phyloP scores from a whole-genome alignment of 2,329 filamentous ascomycete species.

The Scytalidium lignicola region DNA sequence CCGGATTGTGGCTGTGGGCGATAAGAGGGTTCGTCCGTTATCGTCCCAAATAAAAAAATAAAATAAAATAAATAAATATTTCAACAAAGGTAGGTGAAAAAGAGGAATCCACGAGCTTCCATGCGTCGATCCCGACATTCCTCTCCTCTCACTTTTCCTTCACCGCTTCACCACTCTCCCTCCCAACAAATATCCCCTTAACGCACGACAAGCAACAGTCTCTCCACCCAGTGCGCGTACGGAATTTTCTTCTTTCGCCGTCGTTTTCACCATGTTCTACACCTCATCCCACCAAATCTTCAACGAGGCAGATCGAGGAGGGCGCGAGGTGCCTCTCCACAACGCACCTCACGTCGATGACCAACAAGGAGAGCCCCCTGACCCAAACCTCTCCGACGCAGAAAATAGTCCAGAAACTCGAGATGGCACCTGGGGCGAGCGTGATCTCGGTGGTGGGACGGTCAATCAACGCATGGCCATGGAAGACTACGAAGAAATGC shows the following conservation, averaged over 20 bases:
- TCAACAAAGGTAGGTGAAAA: no score
- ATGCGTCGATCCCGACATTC: no score
- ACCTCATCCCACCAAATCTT: not conserved
- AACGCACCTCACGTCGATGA: not conserved
- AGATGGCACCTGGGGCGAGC: constrained; percentile 59
- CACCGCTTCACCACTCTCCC: no score
- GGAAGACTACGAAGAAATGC: constrained; percentile 54
- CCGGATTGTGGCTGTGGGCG: no score
- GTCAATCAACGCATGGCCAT: constrained; percentile 48
- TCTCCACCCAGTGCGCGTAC: no score
- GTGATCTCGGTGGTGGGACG: constrained; percentile 45
- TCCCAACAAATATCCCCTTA: no score
- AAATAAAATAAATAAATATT: no score
- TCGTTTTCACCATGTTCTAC: not conserved
- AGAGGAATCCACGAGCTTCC: no score
- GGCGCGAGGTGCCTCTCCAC: not conserved
- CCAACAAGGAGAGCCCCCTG: not conserved
- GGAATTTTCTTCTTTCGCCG: not conserved
- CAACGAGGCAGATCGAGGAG: not conserved
- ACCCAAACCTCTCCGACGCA: not conserved
- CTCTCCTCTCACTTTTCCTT: no score
- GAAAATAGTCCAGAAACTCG: not conserved
- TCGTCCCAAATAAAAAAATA: no score
- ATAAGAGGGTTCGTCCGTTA: no score
- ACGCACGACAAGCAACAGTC: no score